Base-by-base conservation (phyloP, 108 stramenopile genomes). In the Hondaea fermentalgiana region DNA sequence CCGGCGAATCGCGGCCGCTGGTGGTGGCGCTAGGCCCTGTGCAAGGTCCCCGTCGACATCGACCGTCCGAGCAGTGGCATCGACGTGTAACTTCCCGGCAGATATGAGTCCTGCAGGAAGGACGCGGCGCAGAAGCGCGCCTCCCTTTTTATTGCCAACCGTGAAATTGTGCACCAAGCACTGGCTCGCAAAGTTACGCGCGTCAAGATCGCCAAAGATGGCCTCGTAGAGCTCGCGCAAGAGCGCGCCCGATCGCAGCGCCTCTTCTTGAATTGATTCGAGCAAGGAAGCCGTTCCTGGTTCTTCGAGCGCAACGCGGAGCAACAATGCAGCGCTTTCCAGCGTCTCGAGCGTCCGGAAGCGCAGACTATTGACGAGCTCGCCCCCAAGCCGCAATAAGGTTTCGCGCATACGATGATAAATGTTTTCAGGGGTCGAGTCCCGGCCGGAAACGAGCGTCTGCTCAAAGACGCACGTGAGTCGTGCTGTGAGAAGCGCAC, bases 341-440 rank as follows among this genome's bases (percentile, higher is more conserved):
- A 53, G 45, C 16, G 51, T 83, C 76, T 83, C 49, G n/a, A 53
- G 76, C 51, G 28, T 25, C 19, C 76, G 49, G n/a, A 53, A 83
- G 76, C 51, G 12, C 1, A 83, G 49, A 23, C 76, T 53, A 12
- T 6, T 6, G 8, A 83, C 49, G 49, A 53, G 16, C 25, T 83
- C 76, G 49, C 12, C 16, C 1, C 23, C n/a, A 43, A 53, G n/a
- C 14, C 51, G 49, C 45, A 53, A 12, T 6, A 83, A 28, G 1
- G 45, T 53, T 3, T 83, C 51, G 51, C 19, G 49, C 19, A 83
- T 6, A 53, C 45, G 51, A 10, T 83, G 76, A 23, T 53, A 83
- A 28, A 83, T 83, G 49, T 83, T 45, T 23, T 83, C 76, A 45
- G 76, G 76, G n/a, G 76, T 83, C 23, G 76, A 83, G 49, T 83